Percentiles rank a stretch among this genome's conserved stretches.
These are phyloP conservation scores for Eucalyptus coolabah DNA, from an alignment of 345 rosid genomes.

Conservation along the genomic window DNA sequence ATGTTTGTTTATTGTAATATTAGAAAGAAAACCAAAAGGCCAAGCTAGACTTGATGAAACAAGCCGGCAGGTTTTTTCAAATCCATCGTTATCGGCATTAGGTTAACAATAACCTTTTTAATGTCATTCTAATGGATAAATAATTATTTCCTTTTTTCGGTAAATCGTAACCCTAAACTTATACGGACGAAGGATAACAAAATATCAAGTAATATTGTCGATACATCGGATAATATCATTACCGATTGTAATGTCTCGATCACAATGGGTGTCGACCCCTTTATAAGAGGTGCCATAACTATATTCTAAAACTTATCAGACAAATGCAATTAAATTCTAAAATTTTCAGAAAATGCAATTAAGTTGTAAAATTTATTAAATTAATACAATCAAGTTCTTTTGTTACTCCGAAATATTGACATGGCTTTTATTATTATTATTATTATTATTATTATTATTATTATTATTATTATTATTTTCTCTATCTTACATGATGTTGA, in stretches of 20 bases:
- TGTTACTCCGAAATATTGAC: rapidly evolving
- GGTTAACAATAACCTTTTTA: neutral
- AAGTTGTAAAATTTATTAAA: too few relatives aligned
- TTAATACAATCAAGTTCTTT: too few relatives aligned
- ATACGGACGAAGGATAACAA: neutral
- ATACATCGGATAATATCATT: neutral
- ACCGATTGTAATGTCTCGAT: neutral
- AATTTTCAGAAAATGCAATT: too few relatives aligned
- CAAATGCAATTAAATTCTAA: too few relatives aligned
- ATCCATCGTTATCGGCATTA: neutral
- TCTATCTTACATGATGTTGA: neutral
- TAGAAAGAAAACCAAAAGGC: neutral
- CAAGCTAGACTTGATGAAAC: neutral
- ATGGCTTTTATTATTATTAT: too few relatives aligned
- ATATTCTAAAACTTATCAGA: rapidly evolving
- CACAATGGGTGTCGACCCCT: neutral
- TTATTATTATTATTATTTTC: rapidly evolving
- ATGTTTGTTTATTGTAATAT: neutral
- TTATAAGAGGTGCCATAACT: neutral
- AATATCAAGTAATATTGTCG: neutral
- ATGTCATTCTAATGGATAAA: neutral
- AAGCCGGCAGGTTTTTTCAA: neutral
- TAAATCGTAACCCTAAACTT: neutral
- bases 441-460: too few relatives aligned
- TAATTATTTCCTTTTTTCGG: neutral